Evolutionary conservation across 345 rosid genomes (phyloP).

Genomic region (Eucalyptus sp.): DNA sequence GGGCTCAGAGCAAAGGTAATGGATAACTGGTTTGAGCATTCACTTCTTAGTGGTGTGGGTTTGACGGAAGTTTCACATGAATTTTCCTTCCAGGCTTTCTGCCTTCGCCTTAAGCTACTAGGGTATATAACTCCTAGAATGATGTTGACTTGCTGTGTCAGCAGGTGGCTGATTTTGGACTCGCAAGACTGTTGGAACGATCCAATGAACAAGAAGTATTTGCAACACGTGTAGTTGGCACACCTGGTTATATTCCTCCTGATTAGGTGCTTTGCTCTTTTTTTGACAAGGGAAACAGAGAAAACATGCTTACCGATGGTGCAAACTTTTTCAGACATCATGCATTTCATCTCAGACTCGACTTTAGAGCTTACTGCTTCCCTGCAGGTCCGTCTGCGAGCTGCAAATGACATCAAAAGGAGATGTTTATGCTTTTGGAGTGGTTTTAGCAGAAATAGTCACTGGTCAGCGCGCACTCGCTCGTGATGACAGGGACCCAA

Average conservation of each 20-base stretch:
- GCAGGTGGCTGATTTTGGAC: conserved; percentile 60
- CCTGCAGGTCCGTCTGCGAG: conserved; percentile 38
- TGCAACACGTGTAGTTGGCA: conserved; percentile 53
- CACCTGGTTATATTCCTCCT: conserved; percentile 61
- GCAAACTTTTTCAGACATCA: background rate
- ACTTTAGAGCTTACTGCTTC: background rate
- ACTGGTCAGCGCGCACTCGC: conserved; percentile 39
- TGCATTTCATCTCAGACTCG: background rate
- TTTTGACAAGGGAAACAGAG: background rate
- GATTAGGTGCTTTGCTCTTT: conserved; percentile 14
- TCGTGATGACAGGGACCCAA: conserved; percentile 35
- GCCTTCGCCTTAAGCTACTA: background rate
- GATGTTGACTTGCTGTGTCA: background rate
- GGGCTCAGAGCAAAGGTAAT: conserved; percentile 44
- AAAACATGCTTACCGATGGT: background rate
- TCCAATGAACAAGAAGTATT: conserved; percentile 30
- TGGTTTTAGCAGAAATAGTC: conserved; percentile 48
- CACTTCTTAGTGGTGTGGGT: background rate
- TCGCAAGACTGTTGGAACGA: conserved; percentile 47
- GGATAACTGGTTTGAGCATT: background rate
- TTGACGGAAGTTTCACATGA: background rate
- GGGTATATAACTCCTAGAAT: background rate
- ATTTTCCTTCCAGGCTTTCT: background rate
- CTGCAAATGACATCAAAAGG: conserved; percentile 50
- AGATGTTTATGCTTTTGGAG: conserved; percentile 59